phyloP scores from a whole-genome alignment of 1,284 basidiomycete genomes.

The Boletus holoroseus region DNA sequence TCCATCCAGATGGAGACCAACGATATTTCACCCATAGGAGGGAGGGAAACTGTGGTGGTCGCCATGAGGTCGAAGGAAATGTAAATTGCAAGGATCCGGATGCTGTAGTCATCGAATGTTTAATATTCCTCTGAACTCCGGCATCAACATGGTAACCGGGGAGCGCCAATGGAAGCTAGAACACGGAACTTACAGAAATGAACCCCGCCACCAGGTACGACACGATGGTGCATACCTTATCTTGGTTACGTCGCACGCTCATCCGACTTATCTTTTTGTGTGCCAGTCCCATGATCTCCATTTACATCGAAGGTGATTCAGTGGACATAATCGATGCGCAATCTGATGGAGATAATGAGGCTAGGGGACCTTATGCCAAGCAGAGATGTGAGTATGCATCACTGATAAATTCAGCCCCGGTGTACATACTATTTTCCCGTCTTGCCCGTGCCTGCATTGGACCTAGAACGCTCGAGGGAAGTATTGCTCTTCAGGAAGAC shows the following conservation, averaged over 20 bases:
- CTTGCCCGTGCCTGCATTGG: not conserved
- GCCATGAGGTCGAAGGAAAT: constrained; percentile 8
- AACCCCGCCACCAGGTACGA: constrained; percentile 11
- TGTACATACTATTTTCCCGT: not conserved
- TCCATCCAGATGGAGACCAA: constrained; percentile 20
- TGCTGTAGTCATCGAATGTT: not conserved
- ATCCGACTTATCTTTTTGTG: not conserved
- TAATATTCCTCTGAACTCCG: constrained; percentile 1
- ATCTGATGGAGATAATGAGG: not conserved
- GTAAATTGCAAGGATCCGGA: not conserved
- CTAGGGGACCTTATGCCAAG: not conserved
- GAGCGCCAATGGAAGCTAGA: not conserved
- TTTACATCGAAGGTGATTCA: not conserved
- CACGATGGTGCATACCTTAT: not conserved
- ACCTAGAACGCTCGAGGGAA: not conserved
- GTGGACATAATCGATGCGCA: not conserved
- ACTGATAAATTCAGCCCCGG: no score
- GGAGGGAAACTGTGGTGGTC: not conserved
- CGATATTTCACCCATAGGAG: constrained; percentile 16
- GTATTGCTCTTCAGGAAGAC: not conserved
- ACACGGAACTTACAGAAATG: not conserved
- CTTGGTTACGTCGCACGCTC: not conserved
- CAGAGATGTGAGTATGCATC: not conserved
- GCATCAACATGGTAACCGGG: not conserved
- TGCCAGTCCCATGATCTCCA: not conserved